Percentiles rank a stretch among this genome's conserved stretches.
These are phyloP conservation scores for Pittosporum tobira DNA, from an alignment of 129 eudicot genomes.

Conservation along the genomic window DNA sequence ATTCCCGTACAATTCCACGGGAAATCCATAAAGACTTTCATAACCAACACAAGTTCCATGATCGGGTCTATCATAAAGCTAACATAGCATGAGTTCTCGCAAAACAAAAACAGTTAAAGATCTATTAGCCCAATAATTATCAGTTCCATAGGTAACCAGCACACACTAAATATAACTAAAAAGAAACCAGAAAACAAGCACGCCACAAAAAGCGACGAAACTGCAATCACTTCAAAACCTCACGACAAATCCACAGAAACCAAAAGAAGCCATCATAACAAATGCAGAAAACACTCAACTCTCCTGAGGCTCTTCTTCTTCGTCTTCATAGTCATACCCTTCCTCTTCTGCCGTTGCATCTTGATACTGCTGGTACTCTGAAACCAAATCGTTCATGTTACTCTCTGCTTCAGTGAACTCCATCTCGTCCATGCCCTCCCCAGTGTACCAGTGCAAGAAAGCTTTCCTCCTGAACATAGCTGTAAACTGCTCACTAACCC, in stretches of 20 bases:
- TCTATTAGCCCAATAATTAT: no score
- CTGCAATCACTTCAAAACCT: neutral
- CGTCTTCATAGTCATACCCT: conserved; percentile 57
- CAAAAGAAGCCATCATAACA: neutral
- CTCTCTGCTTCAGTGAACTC: conserved; percentile 79
- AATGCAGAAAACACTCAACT: conserved; percentile 3
- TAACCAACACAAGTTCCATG: no score
- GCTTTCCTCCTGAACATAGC: conserved; percentile 67
- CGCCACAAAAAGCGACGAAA: neutral
- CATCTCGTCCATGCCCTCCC: conserved; percentile 72
- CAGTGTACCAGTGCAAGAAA: conserved; percentile 74
- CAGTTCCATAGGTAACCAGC: neutral
- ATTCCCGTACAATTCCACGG: no score
- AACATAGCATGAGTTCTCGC: neutral
- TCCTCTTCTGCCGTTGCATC: conserved; percentile 79
- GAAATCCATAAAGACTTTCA: no score
- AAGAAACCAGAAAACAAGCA: neutral
- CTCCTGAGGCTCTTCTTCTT: conserved; percentile 35
- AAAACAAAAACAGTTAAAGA: no score
- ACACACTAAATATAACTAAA: no score
- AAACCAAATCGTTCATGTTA: conserved; percentile 75
- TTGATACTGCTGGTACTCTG: conserved; percentile 81
- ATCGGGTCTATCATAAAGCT: neutral
- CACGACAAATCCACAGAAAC: neutral
- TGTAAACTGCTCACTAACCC: conserved; percentile 63